These are phyloP conservation scores for Infundibulicybe gibba DNA, from an alignment of 768 basidiomycete genomes.

Conservation along the genomic window DNA sequence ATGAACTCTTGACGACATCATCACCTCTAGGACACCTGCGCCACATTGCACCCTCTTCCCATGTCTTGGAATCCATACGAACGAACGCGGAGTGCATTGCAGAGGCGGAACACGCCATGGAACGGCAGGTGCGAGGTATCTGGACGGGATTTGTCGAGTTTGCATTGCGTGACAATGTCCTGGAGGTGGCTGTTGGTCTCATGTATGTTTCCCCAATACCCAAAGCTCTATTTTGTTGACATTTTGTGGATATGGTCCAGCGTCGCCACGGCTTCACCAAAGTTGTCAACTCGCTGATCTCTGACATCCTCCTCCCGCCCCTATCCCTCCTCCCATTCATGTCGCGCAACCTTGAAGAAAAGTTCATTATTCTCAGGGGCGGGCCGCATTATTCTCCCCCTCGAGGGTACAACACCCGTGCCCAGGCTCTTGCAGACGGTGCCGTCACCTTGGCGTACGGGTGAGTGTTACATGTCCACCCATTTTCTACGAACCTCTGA, in stretches of 20 bases:
- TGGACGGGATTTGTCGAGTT: conserved; percentile 28
- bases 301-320: conserved; percentile 37
- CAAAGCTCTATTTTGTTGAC: too few species aligned
- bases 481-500: not conserved
- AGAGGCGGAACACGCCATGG: not conserved
- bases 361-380: conserved; percentile 33
- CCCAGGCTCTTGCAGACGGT: conserved; percentile 41
- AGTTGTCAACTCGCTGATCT: conserved; percentile 39
- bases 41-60: too few species aligned
- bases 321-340: conserved; percentile 40
- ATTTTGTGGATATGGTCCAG: conserved; percentile 4
- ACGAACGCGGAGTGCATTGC: too few species aligned
- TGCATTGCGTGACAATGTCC: conserved; percentile 37
- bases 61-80: too few species aligned
- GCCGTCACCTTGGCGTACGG: conserved; percentile 37
- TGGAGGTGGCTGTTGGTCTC: conserved; percentile 43
- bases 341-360: conserved; percentile 37
- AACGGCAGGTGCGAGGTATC: conserved; percentile 2
- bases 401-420: conserved; percentile 36
- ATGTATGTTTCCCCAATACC: conserved; percentile 20
- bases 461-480: conserved; percentile 6
- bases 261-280: conserved; percentile 34
- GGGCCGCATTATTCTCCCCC: conserved; percentile 22
- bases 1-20: too few species aligned
- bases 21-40: too few species aligned